Percentiles rank a stretch among this genome's conserved stretches.
Conservation (phyloP, 192 early-diverging fungal species). For the Borealophlyctis nickersoniae region DNA sequence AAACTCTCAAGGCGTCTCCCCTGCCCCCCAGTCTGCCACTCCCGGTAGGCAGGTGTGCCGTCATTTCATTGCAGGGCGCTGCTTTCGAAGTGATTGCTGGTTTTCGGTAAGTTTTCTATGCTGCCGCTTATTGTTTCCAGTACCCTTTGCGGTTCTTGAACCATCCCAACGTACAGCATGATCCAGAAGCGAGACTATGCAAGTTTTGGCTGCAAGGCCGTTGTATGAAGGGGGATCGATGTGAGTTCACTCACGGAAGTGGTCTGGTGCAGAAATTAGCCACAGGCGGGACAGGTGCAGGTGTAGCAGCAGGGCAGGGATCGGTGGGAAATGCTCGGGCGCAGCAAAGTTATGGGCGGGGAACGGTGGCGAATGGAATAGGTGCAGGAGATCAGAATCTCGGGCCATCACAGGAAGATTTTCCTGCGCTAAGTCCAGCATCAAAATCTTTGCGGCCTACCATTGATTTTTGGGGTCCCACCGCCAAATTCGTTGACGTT, state of each 20-base stretch:
- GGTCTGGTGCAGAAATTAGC: constrained; percentile 8
- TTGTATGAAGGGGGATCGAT: constrained; percentile 41
- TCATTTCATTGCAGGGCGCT: constrained; percentile 47
- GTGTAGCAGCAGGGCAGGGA: too few relatives aligned
- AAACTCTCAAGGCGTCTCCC: too few relatives aligned
- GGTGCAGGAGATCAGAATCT: too few relatives aligned
- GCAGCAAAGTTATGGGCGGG: too few relatives aligned
- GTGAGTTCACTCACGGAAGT: constrained; percentile 42
- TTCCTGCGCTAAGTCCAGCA: constrained; percentile 23
- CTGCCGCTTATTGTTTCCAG: too few relatives aligned
- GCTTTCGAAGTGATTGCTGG: constrained; percentile 51
- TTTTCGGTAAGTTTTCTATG: too few relatives aligned
- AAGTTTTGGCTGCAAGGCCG: constrained; percentile 45
- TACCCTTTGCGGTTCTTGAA: too few relatives aligned
- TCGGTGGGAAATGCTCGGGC: too few relatives aligned
- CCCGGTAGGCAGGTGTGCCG: constrained; percentile 42
- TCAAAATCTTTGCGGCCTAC: constrained; percentile 7
- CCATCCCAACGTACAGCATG: too few relatives aligned
- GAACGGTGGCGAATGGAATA: too few relatives aligned
- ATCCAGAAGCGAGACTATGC: constrained; percentile 36
- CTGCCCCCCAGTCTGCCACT: background rate
- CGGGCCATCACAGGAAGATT: constrained; percentile 25
- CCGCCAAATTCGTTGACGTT: constrained; percentile 26
- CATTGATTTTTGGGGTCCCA: constrained; percentile 43
- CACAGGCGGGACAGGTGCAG: background rate